Evolutionary conservation across 176 grass and related monocot genomes (phyloP).

Genomic region (Thinopyrum elongatum): DNA sequence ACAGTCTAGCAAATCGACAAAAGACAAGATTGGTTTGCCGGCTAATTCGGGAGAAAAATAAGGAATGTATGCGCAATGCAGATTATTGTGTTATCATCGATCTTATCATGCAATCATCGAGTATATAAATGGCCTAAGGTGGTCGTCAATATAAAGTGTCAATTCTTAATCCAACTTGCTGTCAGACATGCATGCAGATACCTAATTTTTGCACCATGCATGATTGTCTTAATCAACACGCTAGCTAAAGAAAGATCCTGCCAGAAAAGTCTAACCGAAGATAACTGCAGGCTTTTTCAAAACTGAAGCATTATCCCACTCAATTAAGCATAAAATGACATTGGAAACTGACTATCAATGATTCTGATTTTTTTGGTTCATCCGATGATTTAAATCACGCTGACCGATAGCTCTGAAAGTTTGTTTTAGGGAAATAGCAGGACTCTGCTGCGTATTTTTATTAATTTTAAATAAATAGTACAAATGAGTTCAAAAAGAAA

Average conservation of each 20-base stretch:
- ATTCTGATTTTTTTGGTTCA: background rate
- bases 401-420: too few relatives aligned
- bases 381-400: too few relatives aligned
- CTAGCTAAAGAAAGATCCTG: background rate
- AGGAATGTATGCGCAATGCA: background rate
- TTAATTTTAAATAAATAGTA: too few relatives aligned
- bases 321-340: background rate
- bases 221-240: background rate
- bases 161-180: background rate
- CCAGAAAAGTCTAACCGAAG: background rate
- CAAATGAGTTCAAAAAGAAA: too few relatives aligned
- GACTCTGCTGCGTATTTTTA: too few relatives aligned
- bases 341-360: background rate
- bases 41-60: slow-evolving; percentile 1
- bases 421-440: too few relatives aligned
- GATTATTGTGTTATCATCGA: background rate
- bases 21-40: slow-evolving; percentile 1
- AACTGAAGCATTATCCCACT: too few relatives aligned
- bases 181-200: background rate
- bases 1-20: background rate
- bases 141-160: background rate
- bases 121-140: slow-evolving; percentile 8
- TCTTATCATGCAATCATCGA: background rate
- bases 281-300: too few relatives aligned
- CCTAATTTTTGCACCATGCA: slow-evolving; percentile 27